phyloP scores from a whole-genome alignment of 257 asterid species.

The Nicotiana otophora region DNA sequence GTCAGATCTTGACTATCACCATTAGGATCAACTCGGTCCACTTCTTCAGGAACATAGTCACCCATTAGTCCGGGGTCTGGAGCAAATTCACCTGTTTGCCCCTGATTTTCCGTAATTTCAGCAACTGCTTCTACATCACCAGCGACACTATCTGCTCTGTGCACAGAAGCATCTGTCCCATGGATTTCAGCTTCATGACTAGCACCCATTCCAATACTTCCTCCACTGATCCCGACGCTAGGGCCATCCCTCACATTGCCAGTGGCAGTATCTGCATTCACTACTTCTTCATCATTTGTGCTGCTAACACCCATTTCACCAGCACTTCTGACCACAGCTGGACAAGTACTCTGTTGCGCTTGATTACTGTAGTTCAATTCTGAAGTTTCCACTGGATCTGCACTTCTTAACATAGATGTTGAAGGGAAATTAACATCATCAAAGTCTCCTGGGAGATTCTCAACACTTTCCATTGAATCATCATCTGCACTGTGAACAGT shows the following conservation, averaged over 20 bases:
- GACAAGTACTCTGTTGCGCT: conserved; percentile 92
- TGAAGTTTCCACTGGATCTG: conserved; percentile 69
- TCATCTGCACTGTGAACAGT: conserved; percentile 62
- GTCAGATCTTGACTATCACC: conserved; percentile 90
- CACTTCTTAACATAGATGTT: conserved; percentile 54
- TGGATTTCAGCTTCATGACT: conserved; percentile 99
- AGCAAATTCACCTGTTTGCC: conserved; percentile 80
- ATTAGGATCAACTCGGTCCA: conserved; percentile 81
- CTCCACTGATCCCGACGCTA: conserved; percentile 92
- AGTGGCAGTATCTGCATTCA: conserved; percentile 81
- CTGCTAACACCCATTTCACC: conserved; percentile 96
- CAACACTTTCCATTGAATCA: conserved; percentile 98
- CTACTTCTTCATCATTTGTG: conserved; percentile 93
- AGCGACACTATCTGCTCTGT: conserved; percentile 72
- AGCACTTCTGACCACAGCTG: conserved; percentile 60
- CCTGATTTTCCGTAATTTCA: conserved; percentile 89
- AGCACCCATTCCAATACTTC: conserved; percentile 99
- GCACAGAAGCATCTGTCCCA: conserved; percentile 65
- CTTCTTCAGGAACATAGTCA: conserved; percentile 90
- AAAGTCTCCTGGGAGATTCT: conserved; percentile 73
- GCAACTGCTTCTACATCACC: conserved; percentile 88
- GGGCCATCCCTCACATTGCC: conserved; percentile 78
- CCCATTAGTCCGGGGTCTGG: conserved; percentile 96
- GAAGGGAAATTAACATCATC: conserved; percentile 77
- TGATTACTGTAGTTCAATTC: conserved; percentile 90